Conservation (phyloP, 371 early-diverging fungal species). For the Rhizopus delemar region DNA sequence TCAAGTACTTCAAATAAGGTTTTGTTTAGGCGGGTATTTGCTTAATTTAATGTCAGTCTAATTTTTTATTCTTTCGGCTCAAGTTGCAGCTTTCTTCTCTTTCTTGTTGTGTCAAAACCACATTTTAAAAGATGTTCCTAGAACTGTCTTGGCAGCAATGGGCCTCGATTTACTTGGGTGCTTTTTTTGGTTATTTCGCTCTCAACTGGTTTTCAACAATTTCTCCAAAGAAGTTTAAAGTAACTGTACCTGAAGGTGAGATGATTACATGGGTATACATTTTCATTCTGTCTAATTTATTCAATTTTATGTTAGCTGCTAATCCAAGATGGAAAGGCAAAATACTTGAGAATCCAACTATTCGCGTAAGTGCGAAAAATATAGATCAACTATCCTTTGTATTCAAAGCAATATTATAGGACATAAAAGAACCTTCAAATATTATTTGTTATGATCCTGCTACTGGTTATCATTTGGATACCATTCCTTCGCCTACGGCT, state of each 20-base stretch:
- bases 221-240: conserved; percentile 38
- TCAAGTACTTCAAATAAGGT: too few relatives aligned
- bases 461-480: conserved; percentile 74
- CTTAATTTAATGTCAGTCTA: too few relatives aligned
- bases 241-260: conserved; percentile 40
- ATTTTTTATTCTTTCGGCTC: too few relatives aligned
- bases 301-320: conserved; percentile 27
- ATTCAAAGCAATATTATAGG: conserved; percentile 34
- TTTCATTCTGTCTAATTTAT: neutral
- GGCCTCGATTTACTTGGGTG: conserved; percentile 31
- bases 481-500: conserved; percentile 60
- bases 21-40: too few relatives aligned
- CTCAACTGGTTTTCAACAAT: conserved; percentile 35
- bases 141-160: conserved; percentile 18
- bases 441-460: conserved; percentile 89
- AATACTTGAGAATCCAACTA: conserved; percentile 54
- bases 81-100: neutral
- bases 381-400: conserved; percentile 4
- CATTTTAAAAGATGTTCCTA: conserved; percentile 4
- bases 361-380: conserved; percentile 47
- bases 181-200: conserved; percentile 34
- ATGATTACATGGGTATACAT: neutral
- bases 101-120: neutral
- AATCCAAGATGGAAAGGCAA: conserved; percentile 58
- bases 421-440: conserved; percentile 50